Base-by-base conservation (phyloP, 371 early-diverging fungal species). In the Lichtheimia hyalospora region DNA sequence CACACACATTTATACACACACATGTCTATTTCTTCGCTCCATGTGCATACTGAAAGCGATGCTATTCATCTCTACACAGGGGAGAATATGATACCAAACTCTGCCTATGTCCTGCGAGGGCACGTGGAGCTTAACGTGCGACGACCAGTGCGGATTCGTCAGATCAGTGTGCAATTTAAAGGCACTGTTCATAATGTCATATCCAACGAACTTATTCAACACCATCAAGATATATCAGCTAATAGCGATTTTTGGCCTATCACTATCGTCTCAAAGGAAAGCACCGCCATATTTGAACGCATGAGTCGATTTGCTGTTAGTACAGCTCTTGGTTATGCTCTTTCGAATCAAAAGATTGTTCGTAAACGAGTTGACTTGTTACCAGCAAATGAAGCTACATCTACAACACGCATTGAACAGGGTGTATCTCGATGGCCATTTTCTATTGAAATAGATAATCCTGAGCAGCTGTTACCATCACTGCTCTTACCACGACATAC, bases 351-450 rank as follows among this genome's bases (percentile, higher is more conserved):
- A 13, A 57, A 52, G 3, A 51, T 73, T 14, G 5, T 61, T 21
- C 49, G 63, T 3, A 54, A 72, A 46, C 27, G 25, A 18, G 10
- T 41, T 15, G 63, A 25, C 14, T 60, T 27, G 16, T 52, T 54
- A 50, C 27, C 34, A 6, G 54, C 54, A 28, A 10, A 34, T 34
- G 13, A n/a, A n/a, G n/a, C n/a, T n/a, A n/a, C 21, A 54, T 4
- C 54, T 5, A 16, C 34, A 3, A 18, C 18, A 20, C 14, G 56
- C 5, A n/a, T 74, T 2, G 39, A 44, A 15, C 49, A 56, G 18
- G 72, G 72, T 10, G 54, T 61, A 43, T 55, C 59, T 2, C 57
- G 44, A n/a, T 71, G 60, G 56, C 66, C 70, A 8, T 75, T 75
- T 52, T 57, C 41, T 6, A 43, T 75, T 28, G 54, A 14, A 8